These are phyloP conservation scores for Claviceps pusilla DNA, from an alignment of 2,329 filamentous ascomycete genomes.

Conservation along the genomic window DNA sequence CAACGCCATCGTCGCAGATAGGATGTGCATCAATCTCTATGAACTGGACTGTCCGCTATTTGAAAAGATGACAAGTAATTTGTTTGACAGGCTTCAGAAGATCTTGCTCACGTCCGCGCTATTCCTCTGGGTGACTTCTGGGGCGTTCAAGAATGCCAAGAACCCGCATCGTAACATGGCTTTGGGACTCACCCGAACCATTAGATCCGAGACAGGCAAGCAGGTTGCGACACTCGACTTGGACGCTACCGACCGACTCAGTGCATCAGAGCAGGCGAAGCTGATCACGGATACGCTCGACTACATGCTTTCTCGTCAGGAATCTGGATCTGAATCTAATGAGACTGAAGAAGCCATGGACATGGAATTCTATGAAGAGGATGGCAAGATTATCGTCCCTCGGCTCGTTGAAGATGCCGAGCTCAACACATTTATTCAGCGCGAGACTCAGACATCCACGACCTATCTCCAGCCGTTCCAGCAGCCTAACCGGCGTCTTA, in stretches of 20 bases:
- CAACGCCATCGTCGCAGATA: neutral
- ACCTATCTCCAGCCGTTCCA: slow-evolving; percentile 24
- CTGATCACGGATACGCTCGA: neutral
- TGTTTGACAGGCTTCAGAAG: neutral
- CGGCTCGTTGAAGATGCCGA: slow-evolving; percentile 13
- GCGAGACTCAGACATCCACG: slow-evolving; percentile 10
- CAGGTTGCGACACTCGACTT: slow-evolving; percentile 31
- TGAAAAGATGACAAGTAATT: slow-evolving; percentile 18
- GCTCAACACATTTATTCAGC: slow-evolving; percentile 15
- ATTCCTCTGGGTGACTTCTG: slow-evolving; percentile 25
- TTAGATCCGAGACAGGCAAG: slow-evolving; percentile 31
- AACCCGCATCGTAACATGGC: slow-evolving; percentile 29
- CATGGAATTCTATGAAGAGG: slow-evolving; percentile 16
- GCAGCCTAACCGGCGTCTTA: slow-evolving; percentile 18
- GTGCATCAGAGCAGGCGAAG: neutral
- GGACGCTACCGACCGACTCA: slow-evolving; percentile 16
- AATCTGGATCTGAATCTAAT: neutral
- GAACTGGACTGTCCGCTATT: slow-evolving; percentile 31
- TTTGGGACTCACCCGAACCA: slow-evolving; percentile 28
- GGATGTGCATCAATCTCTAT: slow-evolving; percentile 8
- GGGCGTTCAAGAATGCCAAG: slow-evolving; percentile 21
- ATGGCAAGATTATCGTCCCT: slow-evolving; percentile 15
- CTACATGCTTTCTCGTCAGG: neutral
- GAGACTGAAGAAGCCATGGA: slow-evolving; percentile 9
- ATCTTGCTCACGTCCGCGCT: slow-evolving; percentile 11